phyloP scores from a whole-genome alignment of 176 grass and related monocot species.

The Elaeis guineensis region DNA sequence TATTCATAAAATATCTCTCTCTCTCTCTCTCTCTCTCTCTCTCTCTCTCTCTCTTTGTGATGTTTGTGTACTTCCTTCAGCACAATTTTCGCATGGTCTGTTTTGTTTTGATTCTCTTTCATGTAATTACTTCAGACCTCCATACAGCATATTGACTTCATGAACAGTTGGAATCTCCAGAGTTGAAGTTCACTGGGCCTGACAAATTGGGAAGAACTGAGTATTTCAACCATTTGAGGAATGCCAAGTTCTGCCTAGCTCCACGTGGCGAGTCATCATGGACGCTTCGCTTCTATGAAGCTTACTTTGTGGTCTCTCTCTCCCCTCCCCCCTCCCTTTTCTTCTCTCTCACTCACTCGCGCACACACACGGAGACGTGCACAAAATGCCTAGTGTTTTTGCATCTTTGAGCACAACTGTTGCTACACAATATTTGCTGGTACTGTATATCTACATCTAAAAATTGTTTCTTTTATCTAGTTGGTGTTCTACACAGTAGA shows the following conservation, averaged over 20 bases:
- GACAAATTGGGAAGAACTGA: conserved; percentile 75
- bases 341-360: no score
- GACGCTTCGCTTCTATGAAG: conserved; percentile 88
- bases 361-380: no score
- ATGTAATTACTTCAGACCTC: conserved; percentile 11
- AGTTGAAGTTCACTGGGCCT: conserved; percentile 69
- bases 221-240: conserved; percentile 87
- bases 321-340: not conserved
- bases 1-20: no score
- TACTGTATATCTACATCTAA: no score
- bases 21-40: no score
- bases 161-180: conserved; percentile 70
- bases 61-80: not conserved
- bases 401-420: no score
- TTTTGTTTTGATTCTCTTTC: conserved; percentile 6
- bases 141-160: conserved; percentile 20
- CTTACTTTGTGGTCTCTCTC: conserved; percentile 77
- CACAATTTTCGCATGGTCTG: not conserved
- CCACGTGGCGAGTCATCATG: conserved; percentile 95
- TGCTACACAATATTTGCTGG: no score
- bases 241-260: conserved; percentile 93
- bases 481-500: no score
- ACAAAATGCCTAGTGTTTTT: no score
- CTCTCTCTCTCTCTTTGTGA: no score
- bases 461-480: no score